Percentiles rank a stretch among this genome's conserved stretches.
These are phyloP conservation scores for Mortierella sp. DNA, from an alignment of 371 early-diverging fungal genomes.

Conservation along the genomic window DNA sequence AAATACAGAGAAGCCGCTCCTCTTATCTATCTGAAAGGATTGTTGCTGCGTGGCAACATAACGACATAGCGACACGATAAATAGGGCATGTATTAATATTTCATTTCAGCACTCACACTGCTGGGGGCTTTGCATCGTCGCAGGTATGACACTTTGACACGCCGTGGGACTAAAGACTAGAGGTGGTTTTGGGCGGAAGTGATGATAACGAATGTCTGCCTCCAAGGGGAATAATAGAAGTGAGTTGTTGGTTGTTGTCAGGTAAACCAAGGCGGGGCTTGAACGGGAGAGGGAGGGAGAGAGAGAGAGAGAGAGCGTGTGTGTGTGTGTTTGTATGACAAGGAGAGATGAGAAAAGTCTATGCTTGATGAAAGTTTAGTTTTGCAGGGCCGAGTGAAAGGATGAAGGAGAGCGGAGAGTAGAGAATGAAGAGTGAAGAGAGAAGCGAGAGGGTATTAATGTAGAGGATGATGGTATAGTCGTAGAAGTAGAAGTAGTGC, in stretches of 20 bases:
- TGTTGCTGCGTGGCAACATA: not conserved
- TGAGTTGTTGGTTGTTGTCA: too few species aligned
- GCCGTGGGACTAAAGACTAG: not conserved
- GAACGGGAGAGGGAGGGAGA: too few species aligned
- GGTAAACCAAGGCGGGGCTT: too few species aligned
- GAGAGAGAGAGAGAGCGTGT: too few species aligned
- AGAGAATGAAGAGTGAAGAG: not conserved
- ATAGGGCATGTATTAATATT: not conserved
- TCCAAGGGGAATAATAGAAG: not conserved
- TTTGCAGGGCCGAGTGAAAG: not conserved
- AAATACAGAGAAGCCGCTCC: too few species aligned
- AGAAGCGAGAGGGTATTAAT: not conserved
- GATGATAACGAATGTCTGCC: not conserved
- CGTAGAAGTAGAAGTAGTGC: not conserved
- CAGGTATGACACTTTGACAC: not conserved
- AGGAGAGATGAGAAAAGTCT: too few species aligned
- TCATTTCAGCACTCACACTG: not conserved
- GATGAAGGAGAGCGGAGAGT: not conserved
- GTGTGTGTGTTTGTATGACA: too few species aligned
- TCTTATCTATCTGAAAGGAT: too few species aligned
- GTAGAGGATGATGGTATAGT: not conserved
- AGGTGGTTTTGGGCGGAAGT: not conserved
- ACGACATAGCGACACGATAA: too few species aligned
- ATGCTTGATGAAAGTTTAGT: too few species aligned
- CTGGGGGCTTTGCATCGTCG: conserved; percentile 10